Conservation (phyloP, 495 filamentous ascomycete genomes). For the Letharia columbiana region DNA sequence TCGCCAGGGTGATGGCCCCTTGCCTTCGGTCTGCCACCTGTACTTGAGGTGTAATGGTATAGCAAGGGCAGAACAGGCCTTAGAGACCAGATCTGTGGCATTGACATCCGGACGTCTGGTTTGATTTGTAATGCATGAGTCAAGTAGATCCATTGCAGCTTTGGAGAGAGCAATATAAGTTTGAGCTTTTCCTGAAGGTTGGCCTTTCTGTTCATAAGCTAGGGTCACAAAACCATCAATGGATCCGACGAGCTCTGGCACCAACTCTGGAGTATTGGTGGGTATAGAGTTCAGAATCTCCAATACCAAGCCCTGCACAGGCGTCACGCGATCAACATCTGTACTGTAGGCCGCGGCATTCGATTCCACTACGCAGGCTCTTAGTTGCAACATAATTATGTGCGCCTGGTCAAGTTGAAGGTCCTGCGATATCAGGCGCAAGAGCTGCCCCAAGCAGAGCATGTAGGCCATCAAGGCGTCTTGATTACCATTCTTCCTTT, state of each 20-base stretch:
- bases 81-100: constrained; percentile 49
- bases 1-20: constrained; percentile 64
- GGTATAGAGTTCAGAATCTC: constrained; percentile 64
- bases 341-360: constrained; percentile 67
- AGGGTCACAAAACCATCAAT: constrained; percentile 62
- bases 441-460: constrained; percentile 64
- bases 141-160: constrained; percentile 59
- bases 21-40: constrained; percentile 44
- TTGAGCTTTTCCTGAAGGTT: constrained; percentile 18
- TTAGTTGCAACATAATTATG: constrained; percentile 44
- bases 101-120: constrained; percentile 59
- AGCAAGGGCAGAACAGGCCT: constrained; percentile 53
- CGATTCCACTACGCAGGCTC: constrained; percentile 57
- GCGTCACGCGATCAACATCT: constrained; percentile 77
- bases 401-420: constrained; percentile 52
- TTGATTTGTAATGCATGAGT: constrained; percentile 54
- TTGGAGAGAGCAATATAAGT: constrained; percentile 85
- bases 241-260: constrained; percentile 57
- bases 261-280: constrained; percentile 55
- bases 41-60: constrained; percentile 70
- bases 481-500: constrained; percentile 50
- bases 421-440: constrained; percentile 62
- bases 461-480: constrained; percentile 73
- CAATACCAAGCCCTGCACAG: constrained; percentile 65
- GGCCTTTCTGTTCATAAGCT: constrained; percentile 41